Evolutionary conservation across 345 rosid species (phyloP), one percentile per base, ranked within the genome.

Genomic region (Brassica cretica): DNA sequence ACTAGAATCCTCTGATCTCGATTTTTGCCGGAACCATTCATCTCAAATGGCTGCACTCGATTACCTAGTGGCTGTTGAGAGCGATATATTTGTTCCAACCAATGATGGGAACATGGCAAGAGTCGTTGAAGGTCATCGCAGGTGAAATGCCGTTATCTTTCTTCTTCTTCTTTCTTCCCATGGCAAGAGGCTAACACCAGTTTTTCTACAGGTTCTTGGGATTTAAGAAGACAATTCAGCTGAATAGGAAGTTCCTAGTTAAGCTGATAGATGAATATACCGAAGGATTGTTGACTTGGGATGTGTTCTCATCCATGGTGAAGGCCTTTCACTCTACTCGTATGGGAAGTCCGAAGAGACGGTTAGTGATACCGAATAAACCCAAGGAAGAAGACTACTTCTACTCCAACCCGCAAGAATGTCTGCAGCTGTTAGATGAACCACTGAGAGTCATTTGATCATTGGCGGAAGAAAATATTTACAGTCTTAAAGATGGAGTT

Each of bases 51-150:
- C 97, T 27, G 93, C 98, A 7, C 70, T 90, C 59, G 98, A 94
- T 77, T 94, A 91, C 84, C 82, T 94, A 18, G 97, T 94, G 60
- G 88, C 98, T 33, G 76, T 91, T 33, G 98, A 91, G 81, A 92
- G 98, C 18, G 98, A 94, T 78, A 87, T 90, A 82, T 94, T 94
- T 78, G 87, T 94, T 78, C 97, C 98, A 32, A 94, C 98, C 4
- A 86, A 90, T 72, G 93, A 91, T 51, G 98, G 98, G 49, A 94
- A 94, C 83, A 91, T 94, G 98, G 98, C 98, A 18, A 91, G 84
- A 86, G 98, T 94, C 12, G 97, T 94, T 10, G 98, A 91, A 89
- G 98, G 98, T 82, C 98, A 94, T 78, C 89, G 98, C 66, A 91
- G 98, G 98, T 94, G 75, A 82, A 14, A 16, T 8, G 51, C 61